These are phyloP conservation scores for Rachicladosporium sp. DNA, from an alignment of 2,329 filamentous ascomycete genomes.

Conservation along the genomic window DNA sequence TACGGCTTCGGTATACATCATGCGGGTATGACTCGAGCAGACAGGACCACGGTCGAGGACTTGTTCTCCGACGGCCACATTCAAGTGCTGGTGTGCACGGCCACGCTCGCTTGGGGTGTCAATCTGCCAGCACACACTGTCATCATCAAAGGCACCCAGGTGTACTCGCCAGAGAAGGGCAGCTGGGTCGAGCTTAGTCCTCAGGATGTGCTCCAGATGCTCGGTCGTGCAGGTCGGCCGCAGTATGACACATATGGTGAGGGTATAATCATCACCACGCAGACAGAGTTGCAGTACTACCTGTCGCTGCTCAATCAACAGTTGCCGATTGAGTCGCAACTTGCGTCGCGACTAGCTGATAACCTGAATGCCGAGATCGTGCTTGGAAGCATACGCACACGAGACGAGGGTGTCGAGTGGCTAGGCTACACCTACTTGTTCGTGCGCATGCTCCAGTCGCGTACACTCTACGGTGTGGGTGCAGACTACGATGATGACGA, in stretches of 20 bases:
- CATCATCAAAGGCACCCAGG: conserved; percentile 95
- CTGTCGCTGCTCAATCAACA: conserved; percentile 94
- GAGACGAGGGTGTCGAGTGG: conserved; percentile 98
- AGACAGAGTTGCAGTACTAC: conserved; percentile 92
- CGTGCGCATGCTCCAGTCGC: conserved; percentile 91
- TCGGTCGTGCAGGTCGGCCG: conserved; percentile 88
- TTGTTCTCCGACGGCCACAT: conserved; percentile 84
- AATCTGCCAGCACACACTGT: conserved; percentile 96
- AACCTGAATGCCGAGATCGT: conserved; percentile 96
- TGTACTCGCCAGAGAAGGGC: conserved; percentile 97
- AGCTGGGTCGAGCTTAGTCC: conserved; percentile 97
- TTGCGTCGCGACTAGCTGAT: conserved; percentile 84
- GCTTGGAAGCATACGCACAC: conserved; percentile 76
- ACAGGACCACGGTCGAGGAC: conserved; percentile 89
- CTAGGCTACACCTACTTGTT: conserved; percentile 96
- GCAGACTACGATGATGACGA: conserved; percentile 91
- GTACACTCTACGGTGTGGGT: conserved; percentile 88
- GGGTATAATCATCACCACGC: conserved; percentile 95
- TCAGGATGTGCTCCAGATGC: conserved; percentile 96
- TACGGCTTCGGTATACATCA: conserved; percentile 98
- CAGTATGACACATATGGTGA: conserved; percentile 97
- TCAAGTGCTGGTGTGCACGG: conserved; percentile 91
- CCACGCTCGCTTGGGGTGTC: conserved; percentile 97
- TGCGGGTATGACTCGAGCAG: conserved; percentile 90
- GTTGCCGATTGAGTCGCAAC: conserved; percentile 90